Base-by-base conservation (phyloP, 2,329 filamentous ascomycete species). In the Claviceps sp. region DNA sequence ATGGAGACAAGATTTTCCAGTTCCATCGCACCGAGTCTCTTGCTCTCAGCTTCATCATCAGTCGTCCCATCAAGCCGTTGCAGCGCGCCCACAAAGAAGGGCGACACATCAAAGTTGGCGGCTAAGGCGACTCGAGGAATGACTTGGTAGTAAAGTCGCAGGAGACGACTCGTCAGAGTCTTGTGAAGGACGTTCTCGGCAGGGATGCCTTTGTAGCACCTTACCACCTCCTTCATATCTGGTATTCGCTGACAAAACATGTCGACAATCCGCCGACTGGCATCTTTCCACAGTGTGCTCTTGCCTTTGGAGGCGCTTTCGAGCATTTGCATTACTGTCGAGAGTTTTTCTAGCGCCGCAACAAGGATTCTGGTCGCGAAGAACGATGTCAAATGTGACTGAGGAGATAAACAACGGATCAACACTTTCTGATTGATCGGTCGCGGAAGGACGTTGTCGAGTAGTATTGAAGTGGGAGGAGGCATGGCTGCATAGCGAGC, bases 21-120 rank as follows among this genome's bases (percentile, higher is more conserved):
- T 66, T 95, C 87, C 60, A 90, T 78, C 9, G 85, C 65, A 22
- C 79, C 72, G 47, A 90, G 70, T 1, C 74, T 74, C 48, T 73
- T 67, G 48, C 75, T 69, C 50, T 72, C 67, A 3, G 69, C 66
- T 47, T 79, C 72, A 43, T 76, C 72, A 2, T 72, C 67, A 16
- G 74, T 70, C 13, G 75, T 70, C 14, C 75, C 66, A 44, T 85
- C 79, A 9, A 88, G 67, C 36, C 75, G 74, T 52, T 77, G 73
- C 46, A 97, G 70, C 1, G 83, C 77, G 54, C 81, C 78, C 7
- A 84, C 81, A 16, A 98, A 74, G 20, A 85, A 76, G 0, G 85
- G 72, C 0, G 91, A 93, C 4, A 95, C 84, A 62, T 97, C 93
- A 61, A 96, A 93, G 57, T 86, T 93, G 59, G 89, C 85, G 57